phyloP scores from a whole-genome alignment of 2,329 filamentous ascomycete genomes.

The Penicillium janthinellum region DNA sequence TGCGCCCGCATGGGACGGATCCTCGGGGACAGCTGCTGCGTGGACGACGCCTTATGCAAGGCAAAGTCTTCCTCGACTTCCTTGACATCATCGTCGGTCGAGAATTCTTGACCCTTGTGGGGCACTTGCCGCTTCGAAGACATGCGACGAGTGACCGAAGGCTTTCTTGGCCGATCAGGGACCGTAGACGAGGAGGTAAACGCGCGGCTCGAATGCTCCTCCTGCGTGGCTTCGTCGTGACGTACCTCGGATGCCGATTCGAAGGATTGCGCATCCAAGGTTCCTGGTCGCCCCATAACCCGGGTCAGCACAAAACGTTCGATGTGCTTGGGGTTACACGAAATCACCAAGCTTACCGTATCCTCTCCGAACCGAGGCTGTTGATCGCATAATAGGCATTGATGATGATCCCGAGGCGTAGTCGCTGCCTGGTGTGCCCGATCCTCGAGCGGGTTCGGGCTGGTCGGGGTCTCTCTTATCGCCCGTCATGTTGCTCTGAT shows the following conservation, averaged over 20 bases:
- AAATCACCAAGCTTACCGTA: conserved; percentile 32
- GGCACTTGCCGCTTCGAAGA: conserved; percentile 73
- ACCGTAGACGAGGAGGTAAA: conserved; percentile 49
- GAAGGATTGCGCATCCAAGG: conserved; percentile 29
- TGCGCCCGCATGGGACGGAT: conserved; percentile 37
- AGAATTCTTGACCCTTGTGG: conserved; percentile 83
- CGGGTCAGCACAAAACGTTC: conserved; percentile 5
- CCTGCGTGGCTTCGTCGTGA: conserved; percentile 33
- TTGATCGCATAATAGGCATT: conserved; percentile 14
- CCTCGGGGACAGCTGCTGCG: conserved; percentile 38
- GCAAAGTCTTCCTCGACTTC: conserved; percentile 74
- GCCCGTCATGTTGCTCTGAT: conserved; percentile 18
- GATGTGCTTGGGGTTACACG: conserved; percentile 20
- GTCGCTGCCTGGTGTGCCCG: conserved; percentile 12
- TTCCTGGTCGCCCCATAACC: conserved; percentile 27
- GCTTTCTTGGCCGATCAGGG: conserved; percentile 64
- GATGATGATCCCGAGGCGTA: conserved; percentile 12
- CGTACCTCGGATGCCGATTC: conserved; percentile 27
- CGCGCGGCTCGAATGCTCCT: conserved; percentile 31
- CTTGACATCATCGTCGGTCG: conserved; percentile 80
- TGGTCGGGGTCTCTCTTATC: conserved; percentile 18
- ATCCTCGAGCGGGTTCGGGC: conserved; percentile 14
- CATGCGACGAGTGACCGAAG: conserved; percentile 69
- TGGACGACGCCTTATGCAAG: conserved; percentile 38
- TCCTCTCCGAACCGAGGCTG: conserved; percentile 26